Percentiles rank a stretch among this genome's conserved stretches.
phyloP scores from a whole-genome alignment of 169 alveolate genomes.

The Neospora caninum region DNA sequence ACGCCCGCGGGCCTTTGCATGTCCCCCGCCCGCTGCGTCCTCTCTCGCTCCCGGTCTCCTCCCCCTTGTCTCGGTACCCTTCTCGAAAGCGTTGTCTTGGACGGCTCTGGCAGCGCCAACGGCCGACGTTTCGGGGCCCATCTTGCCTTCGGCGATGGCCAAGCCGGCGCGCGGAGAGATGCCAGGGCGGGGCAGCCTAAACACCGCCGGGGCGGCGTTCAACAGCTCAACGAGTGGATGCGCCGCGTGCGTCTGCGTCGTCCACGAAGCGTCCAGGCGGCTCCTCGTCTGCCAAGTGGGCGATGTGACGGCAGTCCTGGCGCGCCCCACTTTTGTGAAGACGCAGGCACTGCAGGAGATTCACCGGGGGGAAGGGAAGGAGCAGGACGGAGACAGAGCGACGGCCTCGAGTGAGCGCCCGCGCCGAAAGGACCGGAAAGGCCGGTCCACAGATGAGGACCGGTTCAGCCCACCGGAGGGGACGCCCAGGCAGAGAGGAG shows the following conservation, averaged over 20 bases:
- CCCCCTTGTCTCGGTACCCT: not conserved
- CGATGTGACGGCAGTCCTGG: not conserved
- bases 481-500: not conserved
- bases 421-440: too few relatives aligned
- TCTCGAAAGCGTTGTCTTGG: not conserved
- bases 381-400: not conserved
- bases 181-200: not conserved
- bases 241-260: not conserved
- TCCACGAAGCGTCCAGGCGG: not conserved
- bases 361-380: not conserved
- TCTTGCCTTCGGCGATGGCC: not conserved
- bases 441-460: too few relatives aligned
- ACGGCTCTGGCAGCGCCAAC: not conserved
- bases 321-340: not conserved
- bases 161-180: too few relatives aligned
- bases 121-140: not conserved
- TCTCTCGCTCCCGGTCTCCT: not conserved
- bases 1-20: not conserved
- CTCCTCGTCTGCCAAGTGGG: constrained; percentile 4
- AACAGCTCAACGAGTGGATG: not conserved
- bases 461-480: not conserved
- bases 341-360: not conserved
- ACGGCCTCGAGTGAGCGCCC: not conserved
- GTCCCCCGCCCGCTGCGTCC: not conserved
- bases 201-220: not conserved